Percentiles rank a stretch among this genome's conserved stretches.
These are phyloP conservation scores for Teratosphaeria nubilosa DNA, from an alignment of 2,329 filamentous ascomycete species.

Conservation along the genomic window DNA sequence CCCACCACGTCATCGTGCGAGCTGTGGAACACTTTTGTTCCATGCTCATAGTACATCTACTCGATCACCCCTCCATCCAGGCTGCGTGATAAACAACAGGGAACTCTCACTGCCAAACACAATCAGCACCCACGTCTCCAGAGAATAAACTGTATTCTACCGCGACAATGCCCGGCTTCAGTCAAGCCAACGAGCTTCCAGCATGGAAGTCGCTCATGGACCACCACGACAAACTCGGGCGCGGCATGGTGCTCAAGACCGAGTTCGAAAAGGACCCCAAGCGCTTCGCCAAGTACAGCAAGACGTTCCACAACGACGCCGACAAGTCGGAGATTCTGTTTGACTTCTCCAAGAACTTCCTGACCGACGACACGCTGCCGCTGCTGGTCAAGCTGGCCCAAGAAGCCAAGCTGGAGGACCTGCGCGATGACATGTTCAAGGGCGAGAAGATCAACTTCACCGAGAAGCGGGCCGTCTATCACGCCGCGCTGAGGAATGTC, in stretches of 20 bases:
- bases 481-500: constrained; percentile 86
- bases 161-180: constrained; percentile 49
- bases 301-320: constrained; percentile 68
- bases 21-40: neutral
- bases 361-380: constrained; percentile 83
- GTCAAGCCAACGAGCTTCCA: constrained; percentile 74
- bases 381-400: constrained; percentile 82
- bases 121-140: neutral
- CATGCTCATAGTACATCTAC: neutral
- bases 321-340: constrained; percentile 84
- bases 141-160: neutral
- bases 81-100: neutral
- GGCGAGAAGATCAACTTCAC: constrained; percentile 99
- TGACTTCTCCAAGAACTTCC: constrained; percentile 98
- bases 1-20: neutral
- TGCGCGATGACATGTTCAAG: constrained; percentile 93
- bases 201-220: constrained; percentile 86
- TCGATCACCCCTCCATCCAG: neutral
- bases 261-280: constrained; percentile 80
- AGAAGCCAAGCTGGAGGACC: constrained; percentile 82
- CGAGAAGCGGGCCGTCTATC: constrained; percentile 90
- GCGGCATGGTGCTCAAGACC: constrained; percentile 85
- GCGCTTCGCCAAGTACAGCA: constrained; percentile 84
- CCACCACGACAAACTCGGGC: constrained; percentile 77
- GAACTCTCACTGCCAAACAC: neutral